Base-by-base conservation (phyloP, 2,329 filamentous ascomycete species). In the Colletotrichum destructivum region DNA sequence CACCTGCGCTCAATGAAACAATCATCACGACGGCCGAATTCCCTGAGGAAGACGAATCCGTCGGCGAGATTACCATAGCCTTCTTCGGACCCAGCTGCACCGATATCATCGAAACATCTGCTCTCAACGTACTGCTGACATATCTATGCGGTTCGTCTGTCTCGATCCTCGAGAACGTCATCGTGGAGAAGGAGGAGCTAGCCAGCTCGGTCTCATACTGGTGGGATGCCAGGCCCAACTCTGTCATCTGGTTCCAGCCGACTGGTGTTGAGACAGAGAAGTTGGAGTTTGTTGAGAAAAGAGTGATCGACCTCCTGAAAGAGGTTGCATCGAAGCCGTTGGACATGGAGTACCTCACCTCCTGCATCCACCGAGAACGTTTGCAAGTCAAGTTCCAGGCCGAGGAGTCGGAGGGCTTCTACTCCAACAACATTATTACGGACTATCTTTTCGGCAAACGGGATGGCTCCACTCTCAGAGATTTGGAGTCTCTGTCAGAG, bases 101-200 rank as follows among this genome's bases (percentile, higher is more conserved):
- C 64, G 91, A 98, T 76, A 81, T 89, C 2, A 79, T 93, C 31
- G 84, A 88, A 51, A 89, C 89, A 13, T 92, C 91, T 16, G 96
- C 95, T 1, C 84, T 98, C 4, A 93, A 93, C 74, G 90, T 97
- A 62, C 84, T 97, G 2, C 87, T 98, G 49, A 91, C 92, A 2
- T 99, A 98, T 78, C 89, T 99, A 21, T 94, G 94, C 74, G 96
- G 95, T 7, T 98, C 96, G 0, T 97, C 97, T 0, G 94, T 97
- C 3, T 96, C 96, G 0, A 87, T 99, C 1, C 85, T 99, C 7
- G 96, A 98, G 78, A 98, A 98, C 75, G 89, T 91, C 21, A 88
- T 99, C 72, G 96, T 99, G 2, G 96, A 99, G 79, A 94, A 92
- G 76, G 96, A 98, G 81, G 93, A 97, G 75, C 89, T 98, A 56